Base-by-base conservation (phyloP, 2,329 filamentous ascomycete species). In the Pseudonectria buxi region DNA sequence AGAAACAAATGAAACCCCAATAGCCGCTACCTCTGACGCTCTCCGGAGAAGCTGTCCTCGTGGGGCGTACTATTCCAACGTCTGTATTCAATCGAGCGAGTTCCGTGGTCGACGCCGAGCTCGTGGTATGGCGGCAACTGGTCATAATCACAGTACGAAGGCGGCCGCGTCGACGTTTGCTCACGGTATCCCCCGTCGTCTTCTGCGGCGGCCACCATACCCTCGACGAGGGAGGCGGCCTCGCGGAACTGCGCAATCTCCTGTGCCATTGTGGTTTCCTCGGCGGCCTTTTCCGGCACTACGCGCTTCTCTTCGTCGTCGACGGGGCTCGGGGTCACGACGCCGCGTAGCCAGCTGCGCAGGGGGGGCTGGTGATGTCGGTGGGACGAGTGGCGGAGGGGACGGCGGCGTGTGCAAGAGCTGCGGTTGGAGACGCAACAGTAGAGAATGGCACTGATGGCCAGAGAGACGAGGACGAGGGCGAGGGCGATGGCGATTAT, bases 231-330 rank as follows among this genome's bases (percentile, higher is more conserved):
- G 6, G 59, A 58, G 6, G 67, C 68, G 3, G 63, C 69, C 33
- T 61, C 59, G 3, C 69, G 62, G 51, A 74, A 68, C 32, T 64
- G 58, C 3, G 67, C 63, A 43, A 74, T 62, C 47, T 72, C 69
- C 45, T 71, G 62, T 43, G 69, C 65, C 62, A 72, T 67, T 3
- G 64, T 64, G 10, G 47, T 60, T 32, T 45, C 35, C 33, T 44
- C 39, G 30, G 32, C 43, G 35, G 32, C 40, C 10, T 14, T 10
- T 14, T 18, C 24, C 11, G 46, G 47, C 50, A 53, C 48, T 4
- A 39, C 35, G 27, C 46, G 30, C 33, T 54, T 49, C 37, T 51
- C 46, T 10, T 48, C 51, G 6, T 48, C 44, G 30, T 44, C 38
- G 24, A 43, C 47, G 4, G 39, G 35, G 40, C 53, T 43, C 36